Base-by-base conservation (phyloP, 257 asterid genomes). In the Forsythia suspensa region DNA sequence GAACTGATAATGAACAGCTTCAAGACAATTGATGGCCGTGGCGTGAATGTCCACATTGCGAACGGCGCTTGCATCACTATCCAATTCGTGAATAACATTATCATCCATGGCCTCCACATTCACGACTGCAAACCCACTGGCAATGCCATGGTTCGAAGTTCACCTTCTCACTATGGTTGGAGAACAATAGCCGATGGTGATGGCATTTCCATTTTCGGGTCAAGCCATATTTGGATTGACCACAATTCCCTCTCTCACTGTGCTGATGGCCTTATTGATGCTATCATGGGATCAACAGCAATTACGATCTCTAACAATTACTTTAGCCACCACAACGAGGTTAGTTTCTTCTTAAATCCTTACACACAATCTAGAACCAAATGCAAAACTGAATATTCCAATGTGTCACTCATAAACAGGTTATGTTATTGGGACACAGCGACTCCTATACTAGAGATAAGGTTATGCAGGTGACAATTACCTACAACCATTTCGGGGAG, bases 1-100 rank as follows among this genome's bases (percentile, higher is more conserved):
- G 91, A 88, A 46, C 84, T 88, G 43, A 71, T 88, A 67, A 75
- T 88, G 83, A 86, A 82, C 83, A 86, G 90, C 82, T 85, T 88
- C 85, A 88, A 88, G 79, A 86, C 90, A 6, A 80, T 88, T 57
- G 92, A 88, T 48, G 92, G 84, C 2, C 90, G 90, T 39, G 92
- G 92, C 2, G 86, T 72, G 70, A 73, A 84, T 37, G 90, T 88
- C 65, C 92, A 88, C 81, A 77, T 86, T 20, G 92, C 92, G 11
- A 59, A 81, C 34, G 92, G 92, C 8, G 92, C 84, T 1, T 84
- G 92, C 76, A 55, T 88, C 21, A 84, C 90, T 0, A 76, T 86
- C 36, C 87, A 80, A 75, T 52, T 15, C 44, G 90, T 88, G 21
- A 88, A 80, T 4, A 86, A 88, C 36, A 59, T 88, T 48, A 88